A percentile compares a stretch with the other conserved stretches of the same genome.
These are phyloP conservation scores for Fusarium sp. DNA, from an alignment of 2,329 filamentous ascomycete species.

Conservation along the genomic window DNA sequence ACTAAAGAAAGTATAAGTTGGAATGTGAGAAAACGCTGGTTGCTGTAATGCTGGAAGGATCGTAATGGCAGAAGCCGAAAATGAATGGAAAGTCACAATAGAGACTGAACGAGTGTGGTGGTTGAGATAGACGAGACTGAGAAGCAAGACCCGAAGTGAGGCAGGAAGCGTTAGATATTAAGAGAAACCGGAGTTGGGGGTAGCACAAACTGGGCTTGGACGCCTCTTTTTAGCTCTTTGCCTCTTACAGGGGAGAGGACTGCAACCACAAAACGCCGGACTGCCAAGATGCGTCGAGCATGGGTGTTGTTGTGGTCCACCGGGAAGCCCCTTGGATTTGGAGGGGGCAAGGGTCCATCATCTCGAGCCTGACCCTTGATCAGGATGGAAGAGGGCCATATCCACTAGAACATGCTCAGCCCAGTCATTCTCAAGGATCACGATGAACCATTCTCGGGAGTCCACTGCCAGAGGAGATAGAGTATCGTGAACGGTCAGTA, in stretches of 20 bases:
- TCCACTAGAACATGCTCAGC: slow-evolving; percentile 19
- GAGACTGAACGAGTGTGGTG: slow-evolving; percentile 48
- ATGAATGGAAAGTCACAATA: slow-evolving; percentile 51
- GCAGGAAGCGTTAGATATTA: slow-evolving; percentile 50
- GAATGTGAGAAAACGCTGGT: slow-evolving; percentile 38
- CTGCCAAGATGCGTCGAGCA: slow-evolving; percentile 44
- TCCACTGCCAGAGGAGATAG: slow-evolving; percentile 4
- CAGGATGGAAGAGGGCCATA: slow-evolving; percentile 33
- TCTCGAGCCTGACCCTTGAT: slow-evolving; percentile 17
- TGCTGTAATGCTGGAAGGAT: slow-evolving; percentile 49
- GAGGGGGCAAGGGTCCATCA: slow-evolving; percentile 20
- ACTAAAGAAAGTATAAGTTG: slow-evolving; percentile 48
- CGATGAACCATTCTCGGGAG: slow-evolving; percentile 1
- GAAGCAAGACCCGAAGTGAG: slow-evolving; percentile 36
- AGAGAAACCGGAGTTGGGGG: slow-evolving; percentile 45
- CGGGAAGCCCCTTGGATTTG: slow-evolving; percentile 44
- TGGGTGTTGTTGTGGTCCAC: slow-evolving; percentile 43
- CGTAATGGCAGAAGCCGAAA: slow-evolving; percentile 49
- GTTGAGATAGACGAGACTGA: slow-evolving; percentile 45
- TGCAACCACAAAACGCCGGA: slow-evolving; percentile 49
- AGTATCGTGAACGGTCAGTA: slow-evolving; percentile 12
- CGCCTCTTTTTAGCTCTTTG: slow-evolving; percentile 45
- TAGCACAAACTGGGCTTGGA: slow-evolving; percentile 40
- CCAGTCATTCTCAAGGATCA: slow-evolving; percentile 10
- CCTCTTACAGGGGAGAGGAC: slow-evolving; percentile 41